Conservation (phyloP, 2,329 filamentous ascomycete genomes). For the Neonectria coccinea region DNA sequence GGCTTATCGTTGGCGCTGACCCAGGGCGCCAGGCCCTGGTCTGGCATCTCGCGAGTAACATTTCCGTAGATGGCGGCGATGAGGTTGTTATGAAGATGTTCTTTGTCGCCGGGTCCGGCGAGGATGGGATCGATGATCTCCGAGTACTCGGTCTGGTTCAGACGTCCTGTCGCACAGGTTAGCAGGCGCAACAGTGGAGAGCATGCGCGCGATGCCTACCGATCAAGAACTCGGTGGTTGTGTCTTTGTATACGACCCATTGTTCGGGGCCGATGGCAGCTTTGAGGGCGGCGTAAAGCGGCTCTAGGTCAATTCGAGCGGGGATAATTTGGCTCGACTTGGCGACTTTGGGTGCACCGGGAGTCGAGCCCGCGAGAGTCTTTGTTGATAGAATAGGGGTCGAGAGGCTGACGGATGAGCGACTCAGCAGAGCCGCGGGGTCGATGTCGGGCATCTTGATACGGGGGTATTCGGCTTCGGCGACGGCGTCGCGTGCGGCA, state of each 20-base stretch:
- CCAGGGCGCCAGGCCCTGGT: constrained; percentile 75
- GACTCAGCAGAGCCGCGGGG: constrained; percentile 75
- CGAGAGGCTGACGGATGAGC: constrained; percentile 67
- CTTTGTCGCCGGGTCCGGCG: constrained; percentile 67
- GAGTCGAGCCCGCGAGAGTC: constrained; percentile 65
- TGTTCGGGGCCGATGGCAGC: constrained; percentile 68
- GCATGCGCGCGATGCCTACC: constrained; percentile 55
- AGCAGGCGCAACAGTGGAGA: constrained; percentile 37
- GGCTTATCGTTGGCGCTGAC: constrained; percentile 79
- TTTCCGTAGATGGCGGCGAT: constrained; percentile 75
- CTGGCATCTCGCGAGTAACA: constrained; percentile 76
- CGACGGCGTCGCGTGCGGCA: constrained; percentile 60
- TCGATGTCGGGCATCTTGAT: constrained; percentile 75
- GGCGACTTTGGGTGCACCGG: constrained; percentile 61
- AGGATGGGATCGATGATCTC: constrained; percentile 71
- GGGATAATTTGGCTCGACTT: constrained; percentile 74
- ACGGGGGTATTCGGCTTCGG: constrained; percentile 46
- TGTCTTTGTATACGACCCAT: constrained; percentile 74
- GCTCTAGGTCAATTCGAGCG: constrained; percentile 75
- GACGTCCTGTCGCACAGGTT: constrained; percentile 61
- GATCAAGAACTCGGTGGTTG: constrained; percentile 71
- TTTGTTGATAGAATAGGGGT: constrained; percentile 71
- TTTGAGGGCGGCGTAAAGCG: constrained; percentile 72
- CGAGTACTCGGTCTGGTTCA: constrained; percentile 72
- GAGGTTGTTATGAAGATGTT: constrained; percentile 76